Conservation (phyloP, 345 rosid species). For the Hirschfeldia incana region DNA sequence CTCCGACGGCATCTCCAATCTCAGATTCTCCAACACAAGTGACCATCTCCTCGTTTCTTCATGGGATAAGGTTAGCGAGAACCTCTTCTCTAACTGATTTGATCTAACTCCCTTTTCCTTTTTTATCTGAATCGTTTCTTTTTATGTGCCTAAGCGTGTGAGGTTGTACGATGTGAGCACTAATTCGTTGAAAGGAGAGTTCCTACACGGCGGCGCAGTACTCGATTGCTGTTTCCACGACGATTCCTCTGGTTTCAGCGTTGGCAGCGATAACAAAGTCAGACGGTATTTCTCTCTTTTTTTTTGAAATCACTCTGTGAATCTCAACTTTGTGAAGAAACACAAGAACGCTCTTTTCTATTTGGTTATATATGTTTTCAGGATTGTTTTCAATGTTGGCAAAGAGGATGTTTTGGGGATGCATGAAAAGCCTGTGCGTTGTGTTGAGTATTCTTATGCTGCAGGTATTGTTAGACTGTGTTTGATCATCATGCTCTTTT, state of each 20-base stretch:
- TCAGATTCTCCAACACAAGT: conserved; percentile 92
- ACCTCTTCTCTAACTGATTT: background rate
- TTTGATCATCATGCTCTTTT: background rate
- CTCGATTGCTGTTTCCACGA: conserved; percentile 99
- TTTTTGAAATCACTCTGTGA: background rate
- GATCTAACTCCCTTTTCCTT: background rate
- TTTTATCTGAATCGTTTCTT: background rate
- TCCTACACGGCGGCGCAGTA: conserved; percentile 89
- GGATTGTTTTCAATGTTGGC: conserved; percentile 81
- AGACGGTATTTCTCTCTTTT: conserved; percentile 49
- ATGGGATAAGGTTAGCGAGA: conserved; percentile 82
- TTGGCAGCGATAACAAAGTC: conserved; percentile 72
- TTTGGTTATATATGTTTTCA: conserved; percentile 41
- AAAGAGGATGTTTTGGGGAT: conserved; percentile 92
- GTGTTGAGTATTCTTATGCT: conserved; percentile 94
- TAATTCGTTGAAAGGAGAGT: conserved; percentile 76
- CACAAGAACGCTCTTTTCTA: background rate
- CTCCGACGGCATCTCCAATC: conserved; percentile 90
- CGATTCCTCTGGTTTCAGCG: conserved; percentile 96
- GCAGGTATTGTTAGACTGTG: conserved; percentile 54
- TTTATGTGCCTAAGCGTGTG: conserved; percentile 50
- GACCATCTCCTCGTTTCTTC: conserved; percentile 98
- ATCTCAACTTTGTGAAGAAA: background rate
- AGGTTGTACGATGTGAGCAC: conserved; percentile 85
- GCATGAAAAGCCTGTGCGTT: conserved; percentile 91